phyloP scores from a whole-genome alignment of 306 rosid species.

The Lathyrus oleraceus region DNA sequence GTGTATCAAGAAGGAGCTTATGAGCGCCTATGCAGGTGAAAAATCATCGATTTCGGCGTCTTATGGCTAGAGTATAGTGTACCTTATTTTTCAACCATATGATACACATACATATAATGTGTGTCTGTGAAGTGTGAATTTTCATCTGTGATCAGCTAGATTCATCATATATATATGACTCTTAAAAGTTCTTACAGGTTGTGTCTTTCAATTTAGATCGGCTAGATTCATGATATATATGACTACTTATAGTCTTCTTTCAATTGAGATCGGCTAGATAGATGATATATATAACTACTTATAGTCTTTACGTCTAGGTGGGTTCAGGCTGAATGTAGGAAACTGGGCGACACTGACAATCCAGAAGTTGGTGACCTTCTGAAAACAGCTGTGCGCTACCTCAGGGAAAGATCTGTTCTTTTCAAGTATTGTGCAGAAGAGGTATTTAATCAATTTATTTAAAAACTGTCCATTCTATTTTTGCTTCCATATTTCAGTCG shows the following conservation, averaged over 20 bases:
- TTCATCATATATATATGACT: neutral
- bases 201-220: conserved; percentile 23
- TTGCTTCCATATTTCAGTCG: conserved; percentile 23
- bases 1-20: conserved; percentile 98
- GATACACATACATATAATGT: neutral
- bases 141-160: neutral
- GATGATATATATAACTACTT: conserved; percentile 36
- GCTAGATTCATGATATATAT: conserved; percentile 33
- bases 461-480: conserved; percentile 22
- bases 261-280: conserved; percentile 9
- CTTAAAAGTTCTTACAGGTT: conserved; percentile 1
- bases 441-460: conserved; percentile 48
- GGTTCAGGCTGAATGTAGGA: conserved; percentile 97
- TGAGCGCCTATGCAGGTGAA: conserved; percentile 95
- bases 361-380: conserved; percentile 88
- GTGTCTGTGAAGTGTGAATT: conserved; percentile 3
- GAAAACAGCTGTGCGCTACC: conserved; percentile 86
- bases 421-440: conserved; percentile 99
- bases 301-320: conserved; percentile 60
- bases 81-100: conserved; percentile 18
- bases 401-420: conserved; percentile 90
- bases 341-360: conserved; percentile 86
- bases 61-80: conserved; percentile 22
- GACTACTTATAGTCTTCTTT: conserved; percentile 22
- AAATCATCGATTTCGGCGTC: conserved; percentile 29